phyloP scores from a whole-genome alignment of 1,284 basidiomycete species.

The Heterobasidion occidentale region DNA sequence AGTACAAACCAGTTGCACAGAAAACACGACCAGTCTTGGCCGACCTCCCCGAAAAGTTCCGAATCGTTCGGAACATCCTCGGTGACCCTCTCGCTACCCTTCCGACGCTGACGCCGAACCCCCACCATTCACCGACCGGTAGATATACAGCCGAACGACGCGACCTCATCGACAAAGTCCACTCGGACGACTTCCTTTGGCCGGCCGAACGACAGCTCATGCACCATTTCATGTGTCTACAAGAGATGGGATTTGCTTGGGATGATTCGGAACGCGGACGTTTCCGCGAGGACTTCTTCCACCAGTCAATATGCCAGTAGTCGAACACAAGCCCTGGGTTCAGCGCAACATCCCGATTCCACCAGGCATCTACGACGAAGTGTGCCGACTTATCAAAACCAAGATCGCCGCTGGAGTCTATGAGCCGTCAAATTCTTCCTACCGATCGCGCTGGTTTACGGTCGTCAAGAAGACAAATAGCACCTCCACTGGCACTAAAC shows the following conservation, averaged over 20 bases:
- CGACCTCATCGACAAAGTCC: neutral
- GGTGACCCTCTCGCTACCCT: neutral
- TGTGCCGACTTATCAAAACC: neutral
- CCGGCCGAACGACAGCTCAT: neutral
- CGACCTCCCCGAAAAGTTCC: neutral
- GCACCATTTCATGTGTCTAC: neutral
- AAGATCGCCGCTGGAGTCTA: neutral
- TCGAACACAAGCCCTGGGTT: neutral
- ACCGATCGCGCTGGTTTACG: neutral
- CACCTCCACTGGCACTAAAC: neutral
- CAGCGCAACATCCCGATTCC: neutral
- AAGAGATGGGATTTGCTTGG: neutral
- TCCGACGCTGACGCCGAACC: neutral
- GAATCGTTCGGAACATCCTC: neutral
- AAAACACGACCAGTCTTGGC: neutral
- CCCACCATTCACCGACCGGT: neutral
- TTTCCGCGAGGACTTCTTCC: neutral
- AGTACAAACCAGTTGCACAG: neutral
- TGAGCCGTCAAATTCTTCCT: neutral
- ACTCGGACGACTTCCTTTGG: conserved; percentile 5
- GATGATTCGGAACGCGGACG: neutral
- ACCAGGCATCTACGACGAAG: neutral
- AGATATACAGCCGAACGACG: neutral
- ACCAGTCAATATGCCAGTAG: neutral
- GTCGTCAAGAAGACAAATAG: neutral